phyloP scores from a whole-genome alignment of 2,329 filamentous ascomycete genomes.

The Pseudopithomyces chartarum region DNA sequence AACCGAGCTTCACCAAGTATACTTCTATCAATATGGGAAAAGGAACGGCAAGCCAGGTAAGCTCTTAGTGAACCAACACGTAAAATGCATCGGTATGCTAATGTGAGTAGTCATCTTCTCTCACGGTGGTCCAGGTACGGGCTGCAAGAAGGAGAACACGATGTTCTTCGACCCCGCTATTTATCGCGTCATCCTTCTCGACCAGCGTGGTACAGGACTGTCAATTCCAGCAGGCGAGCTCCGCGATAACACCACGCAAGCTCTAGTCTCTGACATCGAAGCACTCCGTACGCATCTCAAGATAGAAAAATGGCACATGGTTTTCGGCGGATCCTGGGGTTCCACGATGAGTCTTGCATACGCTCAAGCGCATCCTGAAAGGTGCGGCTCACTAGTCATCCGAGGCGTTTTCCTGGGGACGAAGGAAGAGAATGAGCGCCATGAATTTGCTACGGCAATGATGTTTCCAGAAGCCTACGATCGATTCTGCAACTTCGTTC shows the following conservation, averaged over 20 bases:
- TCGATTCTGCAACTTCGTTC: constrained; percentile 34
- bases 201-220: constrained; percentile 51
- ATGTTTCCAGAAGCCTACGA: constrained; percentile 47
- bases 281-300: constrained; percentile 44
- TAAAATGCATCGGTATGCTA: neutral
- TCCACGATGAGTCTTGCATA: constrained; percentile 49
- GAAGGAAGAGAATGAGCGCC: constrained; percentile 40
- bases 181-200: constrained; percentile 51
- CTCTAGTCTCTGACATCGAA: constrained; percentile 50
- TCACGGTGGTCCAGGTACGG: constrained; percentile 47
- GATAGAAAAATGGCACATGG: constrained; percentile 47
- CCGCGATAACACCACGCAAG: constrained; percentile 49
- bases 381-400: constrained; percentile 44
- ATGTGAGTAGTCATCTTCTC: constrained; percentile 42
- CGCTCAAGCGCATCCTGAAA: constrained; percentile 46
- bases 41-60: constrained; percentile 40
- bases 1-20: constrained; percentile 32
- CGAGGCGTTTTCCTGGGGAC: constrained; percentile 47
- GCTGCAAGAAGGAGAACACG: constrained; percentile 35
- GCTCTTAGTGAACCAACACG: too few species aligned
- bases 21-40: constrained; percentile 43
- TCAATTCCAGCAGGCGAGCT: constrained; percentile 46
- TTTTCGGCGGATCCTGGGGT: constrained; percentile 55
- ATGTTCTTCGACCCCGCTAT: constrained; percentile 49
- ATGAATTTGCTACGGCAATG: constrained; percentile 27